Evolutionary conservation across 768 basidiomycete species (phyloP).

Genomic region (Phylloporus rhodoxanthus): DNA sequence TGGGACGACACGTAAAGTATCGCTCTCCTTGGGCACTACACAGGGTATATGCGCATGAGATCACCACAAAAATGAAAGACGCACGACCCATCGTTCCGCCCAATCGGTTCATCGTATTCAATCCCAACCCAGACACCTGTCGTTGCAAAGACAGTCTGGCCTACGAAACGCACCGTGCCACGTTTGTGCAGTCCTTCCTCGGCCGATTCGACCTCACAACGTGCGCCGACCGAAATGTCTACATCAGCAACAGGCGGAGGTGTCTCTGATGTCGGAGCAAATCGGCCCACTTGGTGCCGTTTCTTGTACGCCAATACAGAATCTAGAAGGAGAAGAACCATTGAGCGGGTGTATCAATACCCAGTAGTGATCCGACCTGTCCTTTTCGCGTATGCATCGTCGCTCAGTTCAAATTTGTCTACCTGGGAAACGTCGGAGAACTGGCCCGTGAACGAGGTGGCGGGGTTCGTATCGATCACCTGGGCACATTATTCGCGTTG

Average conservation of each 20-base stretch:
- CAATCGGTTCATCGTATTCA: conserved; percentile 92
- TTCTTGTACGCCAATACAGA: conserved; percentile 88
- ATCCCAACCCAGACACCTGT: conserved; percentile 81
- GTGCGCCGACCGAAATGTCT: conserved; percentile 60
- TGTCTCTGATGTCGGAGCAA: conserved; percentile 51
- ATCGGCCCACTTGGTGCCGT: conserved; percentile 81
- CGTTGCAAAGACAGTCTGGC: conserved; percentile 66
- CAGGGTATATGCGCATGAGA: not conserved
- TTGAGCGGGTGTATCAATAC: not conserved
- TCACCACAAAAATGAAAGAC: conserved; percentile 30
- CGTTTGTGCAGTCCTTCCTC: conserved; percentile 70
- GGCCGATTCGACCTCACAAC: conserved; percentile 76
- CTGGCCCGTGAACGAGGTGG: conserved; percentile 72
- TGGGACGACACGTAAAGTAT: conserved; percentile 78
- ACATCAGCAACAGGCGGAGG: conserved; percentile 26
- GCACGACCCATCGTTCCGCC: conserved; percentile 93
- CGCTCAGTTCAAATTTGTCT: conserved; percentile 86
- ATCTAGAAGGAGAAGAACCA: conserved; percentile 42
- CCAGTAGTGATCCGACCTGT: conserved; percentile 46
- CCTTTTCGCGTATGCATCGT: conserved; percentile 74
- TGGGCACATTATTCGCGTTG: conserved; percentile 28
- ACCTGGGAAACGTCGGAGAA: conserved; percentile 80
- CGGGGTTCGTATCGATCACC: conserved; percentile 63
- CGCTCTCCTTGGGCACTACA: conserved; percentile 72
- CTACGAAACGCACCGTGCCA: conserved; percentile 83